Evolutionary conservation across 192 early-diverging fungal genomes (phyloP).

Genomic region (Pilaira anomala): DNA sequence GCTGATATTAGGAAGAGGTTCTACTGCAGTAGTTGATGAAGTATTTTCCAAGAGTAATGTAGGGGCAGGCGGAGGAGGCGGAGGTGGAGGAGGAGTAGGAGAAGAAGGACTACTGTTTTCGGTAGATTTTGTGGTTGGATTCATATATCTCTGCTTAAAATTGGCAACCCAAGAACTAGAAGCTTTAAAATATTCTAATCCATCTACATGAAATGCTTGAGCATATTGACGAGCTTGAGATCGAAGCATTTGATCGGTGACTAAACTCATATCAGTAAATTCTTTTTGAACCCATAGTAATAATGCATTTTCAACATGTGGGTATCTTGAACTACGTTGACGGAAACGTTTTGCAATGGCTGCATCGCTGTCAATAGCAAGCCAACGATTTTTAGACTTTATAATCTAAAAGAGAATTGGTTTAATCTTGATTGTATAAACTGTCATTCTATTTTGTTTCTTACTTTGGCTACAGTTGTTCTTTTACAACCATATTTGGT

Average conservation of each 20-base stretch:
- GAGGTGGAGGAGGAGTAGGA: not conserved
- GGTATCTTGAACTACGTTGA: conserved; percentile 15
- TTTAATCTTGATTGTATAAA: not conserved
- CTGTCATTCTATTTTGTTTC: not conserved
- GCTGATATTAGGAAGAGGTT: too few relatives aligned
- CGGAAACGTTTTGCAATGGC: conserved; percentile 15
- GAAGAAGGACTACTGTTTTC: too few relatives aligned
- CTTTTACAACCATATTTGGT: conserved; percentile 23
- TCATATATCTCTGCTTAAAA: conserved; percentile 18
- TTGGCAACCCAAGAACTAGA: conserved; percentile 19
- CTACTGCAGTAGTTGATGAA: not conserved
- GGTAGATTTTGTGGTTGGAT: not conserved
- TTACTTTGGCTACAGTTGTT: conserved; percentile 22
- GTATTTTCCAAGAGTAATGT: not conserved
- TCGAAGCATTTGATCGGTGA: conserved; percentile 22
- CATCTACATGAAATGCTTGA: not conserved
- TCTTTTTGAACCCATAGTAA: conserved; percentile 16
- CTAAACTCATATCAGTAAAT: not conserved
- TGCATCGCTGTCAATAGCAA: conserved; percentile 16
- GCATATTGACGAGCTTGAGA: conserved; percentile 9
- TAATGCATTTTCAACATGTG: conserved; percentile 14
- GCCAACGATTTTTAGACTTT: conserved; percentile 18
- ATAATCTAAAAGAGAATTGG: conserved; percentile 15
- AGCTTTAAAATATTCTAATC: conserved; percentile 14
- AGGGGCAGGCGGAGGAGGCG: not conserved